Base-by-base conservation (phyloP, 768 basidiomycete genomes). In the Mrakia gelida region DNA sequence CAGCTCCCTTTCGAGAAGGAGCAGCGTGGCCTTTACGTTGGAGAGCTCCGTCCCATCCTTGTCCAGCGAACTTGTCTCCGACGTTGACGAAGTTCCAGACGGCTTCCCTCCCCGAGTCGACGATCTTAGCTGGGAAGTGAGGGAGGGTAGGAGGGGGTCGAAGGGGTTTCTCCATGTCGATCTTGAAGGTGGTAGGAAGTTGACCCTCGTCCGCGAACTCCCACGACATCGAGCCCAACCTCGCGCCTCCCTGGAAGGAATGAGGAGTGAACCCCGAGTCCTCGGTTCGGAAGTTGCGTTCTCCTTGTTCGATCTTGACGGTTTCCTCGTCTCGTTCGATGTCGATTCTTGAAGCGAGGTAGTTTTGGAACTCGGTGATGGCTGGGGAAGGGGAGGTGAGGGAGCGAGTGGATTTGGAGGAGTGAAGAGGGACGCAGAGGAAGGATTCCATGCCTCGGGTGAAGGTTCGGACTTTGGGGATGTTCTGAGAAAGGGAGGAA, bases 31-130 rank as follows among this genome's bases (percentile, higher is more conserved):
- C 41, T 0, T 0, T 23, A 7, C 13, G 52, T 32, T 71, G 18
- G 26, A 75, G 18, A 49, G 16, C 13, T 30, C 77, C 77, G 54
- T 78, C 77, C 77, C 77, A 78, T 13, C 65, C 77, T 5, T 68
- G 63, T 16, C 73, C 77, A 73, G 49, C 65, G 41, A 78, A 78
- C 73, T 78, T 78, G 73, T 75, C 62, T 30, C 71, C 71, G 77
- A 78, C 77, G 65, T 78, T 72, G 59, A 78, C 77, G 38, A 78
- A 65, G 54, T 78, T 68, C 49, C 45, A 56, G 34, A 78, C 77
- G 32, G 77, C 72, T 15, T 56, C n/a, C 34, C 26, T 56, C 16
- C 73, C 73, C 3, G 26, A 18, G 0, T 23, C 18, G 65, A 78
- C 65, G 56, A 78, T 8, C 54, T 71, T 74, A 52, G 52, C n/a